A percentile compares a stretch with the other conserved stretches of the same genome.
These are phyloP conservation scores for Colletotrichum cordylinicola DNA, from an alignment of 2,329 filamentous ascomycete species.

Conservation along the genomic window DNA sequence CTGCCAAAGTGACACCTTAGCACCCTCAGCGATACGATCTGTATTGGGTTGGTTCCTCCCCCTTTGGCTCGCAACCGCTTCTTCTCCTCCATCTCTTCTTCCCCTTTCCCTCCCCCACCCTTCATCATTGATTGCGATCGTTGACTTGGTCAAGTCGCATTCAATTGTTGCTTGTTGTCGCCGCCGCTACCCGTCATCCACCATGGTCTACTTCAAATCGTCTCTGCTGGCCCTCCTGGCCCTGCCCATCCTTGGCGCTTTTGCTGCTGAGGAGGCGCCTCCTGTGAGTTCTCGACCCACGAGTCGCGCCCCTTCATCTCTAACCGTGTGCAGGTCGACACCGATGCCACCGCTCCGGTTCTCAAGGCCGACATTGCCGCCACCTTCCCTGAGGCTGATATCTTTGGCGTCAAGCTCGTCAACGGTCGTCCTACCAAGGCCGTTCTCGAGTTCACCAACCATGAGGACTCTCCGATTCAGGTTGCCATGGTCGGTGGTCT, in stretches of 20 bases:
- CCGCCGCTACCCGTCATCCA: conserved; percentile 27
- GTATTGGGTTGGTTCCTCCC: not conserved
- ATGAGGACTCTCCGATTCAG: conserved; percentile 77
- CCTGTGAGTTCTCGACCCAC: conserved; percentile 49
- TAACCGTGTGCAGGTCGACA: conserved; percentile 24
- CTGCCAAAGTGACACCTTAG: conserved; percentile 3
- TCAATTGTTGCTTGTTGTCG: conserved; percentile 1
- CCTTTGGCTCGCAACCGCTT: not conserved
- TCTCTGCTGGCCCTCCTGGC: conserved; percentile 76
- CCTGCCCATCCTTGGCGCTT: conserved; percentile 69
- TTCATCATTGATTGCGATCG: conserved; percentile 34
- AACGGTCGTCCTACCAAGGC: conserved; percentile 89
- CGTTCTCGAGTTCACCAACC: conserved; percentile 82
- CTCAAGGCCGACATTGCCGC: conserved; percentile 71
- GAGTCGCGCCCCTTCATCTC: not conserved
- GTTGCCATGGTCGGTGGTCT: conserved; percentile 80
- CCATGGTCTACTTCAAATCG: conserved; percentile 78
- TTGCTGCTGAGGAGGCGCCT: conserved; percentile 57
- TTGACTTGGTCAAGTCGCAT: conserved; percentile 16
- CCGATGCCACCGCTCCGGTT: conserved; percentile 26
- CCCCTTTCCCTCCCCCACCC: not conserved
- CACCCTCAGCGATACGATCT: not conserved
- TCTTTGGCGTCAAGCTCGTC: conserved; percentile 94
- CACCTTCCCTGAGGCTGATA: conserved; percentile 73
- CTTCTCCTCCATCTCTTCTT: not conserved